phyloP scores from a whole-genome alignment of 2,329 filamentous ascomycete genomes.

The Sclerotinia borealis region DNA sequence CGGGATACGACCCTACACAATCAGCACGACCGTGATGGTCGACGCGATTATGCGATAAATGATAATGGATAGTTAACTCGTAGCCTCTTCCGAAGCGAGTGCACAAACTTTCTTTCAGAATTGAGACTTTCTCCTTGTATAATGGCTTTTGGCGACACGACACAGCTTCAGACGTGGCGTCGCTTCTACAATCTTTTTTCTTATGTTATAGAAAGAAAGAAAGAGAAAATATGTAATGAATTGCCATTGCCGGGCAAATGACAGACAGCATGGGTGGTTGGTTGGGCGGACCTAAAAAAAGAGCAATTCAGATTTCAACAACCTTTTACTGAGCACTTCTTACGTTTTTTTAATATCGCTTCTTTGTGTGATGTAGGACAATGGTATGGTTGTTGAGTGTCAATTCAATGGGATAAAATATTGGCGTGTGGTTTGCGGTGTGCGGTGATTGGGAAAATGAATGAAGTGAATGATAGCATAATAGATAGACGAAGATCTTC shows the following conservation, averaged over 20 bases:
- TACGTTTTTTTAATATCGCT: slow-evolving; percentile 8
- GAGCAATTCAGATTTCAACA: slow-evolving; percentile 3
- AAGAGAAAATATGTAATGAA: slow-evolving; percentile 4
- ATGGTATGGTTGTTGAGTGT: slow-evolving; percentile 12
- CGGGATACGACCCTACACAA: slow-evolving; percentile 1
- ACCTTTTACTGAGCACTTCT: not conserved
- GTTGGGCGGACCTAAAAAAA: slow-evolving; percentile 3
- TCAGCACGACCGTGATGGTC: not conserved
- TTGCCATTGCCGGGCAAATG: not conserved
- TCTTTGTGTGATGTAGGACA: slow-evolving; percentile 20
- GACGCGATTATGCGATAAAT: slow-evolving; percentile 5
- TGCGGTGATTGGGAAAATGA: slow-evolving; percentile 2
- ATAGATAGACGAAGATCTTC: slow-evolving; percentile 9
- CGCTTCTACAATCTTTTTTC: not conserved
- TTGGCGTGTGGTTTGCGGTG: slow-evolving; percentile 5
- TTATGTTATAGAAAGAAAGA: slow-evolving; percentile 1
- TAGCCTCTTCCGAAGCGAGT: slow-evolving; percentile 6
- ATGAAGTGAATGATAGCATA: slow-evolving; percentile 8
- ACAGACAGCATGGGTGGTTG: slow-evolving; percentile 2
- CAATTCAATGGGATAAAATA: slow-evolving; percentile 1
- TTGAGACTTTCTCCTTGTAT: slow-evolving; percentile 4
- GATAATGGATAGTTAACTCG: slow-evolving; percentile 8
- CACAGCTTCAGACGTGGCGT: not conserved
- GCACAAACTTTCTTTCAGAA: slow-evolving; percentile 20
- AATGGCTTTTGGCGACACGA: not conserved